Base-by-base conservation (phyloP, 257 asterid species). In the Lantana camara region DNA sequence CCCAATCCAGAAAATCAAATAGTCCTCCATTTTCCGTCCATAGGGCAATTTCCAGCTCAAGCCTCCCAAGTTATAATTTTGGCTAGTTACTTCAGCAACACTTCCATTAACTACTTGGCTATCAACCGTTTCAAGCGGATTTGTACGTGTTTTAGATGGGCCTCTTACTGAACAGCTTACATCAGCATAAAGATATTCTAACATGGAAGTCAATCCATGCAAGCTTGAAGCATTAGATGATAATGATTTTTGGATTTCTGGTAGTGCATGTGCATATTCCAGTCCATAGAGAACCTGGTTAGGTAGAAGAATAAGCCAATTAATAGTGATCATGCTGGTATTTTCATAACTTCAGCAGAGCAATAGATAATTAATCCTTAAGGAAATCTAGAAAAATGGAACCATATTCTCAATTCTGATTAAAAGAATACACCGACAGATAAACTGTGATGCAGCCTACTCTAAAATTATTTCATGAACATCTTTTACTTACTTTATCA, bases 241-340 rank as follows among this genome's bases (percentile, higher is more conserved):
- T 22, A 79, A 10, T 27, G 65, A 70, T 44, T 75, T 73, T 71
- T 84, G 77, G 20, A 93, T 73, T 45, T 82, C 87, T 58, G 84
- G 80, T 60, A 87, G 79, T 44, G 86, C 95, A 84, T 90, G 84
- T 37, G 85, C 85, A 80, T 82, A 93, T 78, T 93, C 99, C 57
- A 90, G 83, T 38, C 95, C 99, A 81, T 73, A 87, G 37, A 90
- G 92, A 83, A 90, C 95, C 99, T 93, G 85, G 60, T 63, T 21
- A 65, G 32, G 60, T 60, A 60, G 37, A 68, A 58, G 32, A 38
- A 66, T 32, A 50, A 67, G 70, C 49, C 45, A 63, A 67, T 65
- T 57, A 54, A 50, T 50, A 34, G 60, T 54, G 47, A 60, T 53
- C 12, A 42, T 2, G 9, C 23, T 12, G 48, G 29, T 67, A 24